Base-by-base conservation (phyloP, 164 flowering plant species). In the Chimonanthus salicifolius region DNA sequence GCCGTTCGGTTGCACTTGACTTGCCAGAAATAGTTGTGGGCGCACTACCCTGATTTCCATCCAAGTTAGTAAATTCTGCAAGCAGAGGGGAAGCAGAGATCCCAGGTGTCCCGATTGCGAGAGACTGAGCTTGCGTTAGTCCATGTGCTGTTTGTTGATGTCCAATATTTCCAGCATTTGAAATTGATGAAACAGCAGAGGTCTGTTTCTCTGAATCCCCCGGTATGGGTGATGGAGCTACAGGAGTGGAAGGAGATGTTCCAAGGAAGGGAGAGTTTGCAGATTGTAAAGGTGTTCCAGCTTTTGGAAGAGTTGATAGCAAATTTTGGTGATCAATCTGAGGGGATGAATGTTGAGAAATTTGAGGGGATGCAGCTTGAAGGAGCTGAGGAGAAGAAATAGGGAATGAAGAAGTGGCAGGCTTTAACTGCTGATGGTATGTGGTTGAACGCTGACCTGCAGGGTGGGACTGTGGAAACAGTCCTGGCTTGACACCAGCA, bases 21-120 rank as follows among this genome's bases (percentile, higher is more conserved):
- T 89, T 91, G 64, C 90, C 87, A 77, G 88, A 69, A 54, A 78
- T 71, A 33, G 77, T 58, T 74, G 86, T 54, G 21, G 84, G 74
- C 64, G 83, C 79, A 80, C 71, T 80, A 47, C 81, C 94, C 82
- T 84, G 90, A 78, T 75, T 78, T 7, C 84, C 90, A 80, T 91
- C 94, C 15, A 81, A 81, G 78, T 82, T 82, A 65, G 86, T 84
- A 73, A 82, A 87, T 75, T 94, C 95, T 7, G 89, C 93, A 43
- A 90, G 89, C 77, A 91, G 83, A 48, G 94, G 98, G 11, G 98
- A 95, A 58, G 98, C 93, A 9, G 99, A 89, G 78, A 93, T 90
- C 77, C 97, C 99, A 75, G 97, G 94, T 67, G 96, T 91, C 48
- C 89, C 94, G 78, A 93, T 90, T 54, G 95, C 90, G 82, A 89